These are phyloP conservation scores for Coemansia javaensis DNA, from an alignment of 192 early-diverging fungal species.

Conservation along the genomic window DNA sequence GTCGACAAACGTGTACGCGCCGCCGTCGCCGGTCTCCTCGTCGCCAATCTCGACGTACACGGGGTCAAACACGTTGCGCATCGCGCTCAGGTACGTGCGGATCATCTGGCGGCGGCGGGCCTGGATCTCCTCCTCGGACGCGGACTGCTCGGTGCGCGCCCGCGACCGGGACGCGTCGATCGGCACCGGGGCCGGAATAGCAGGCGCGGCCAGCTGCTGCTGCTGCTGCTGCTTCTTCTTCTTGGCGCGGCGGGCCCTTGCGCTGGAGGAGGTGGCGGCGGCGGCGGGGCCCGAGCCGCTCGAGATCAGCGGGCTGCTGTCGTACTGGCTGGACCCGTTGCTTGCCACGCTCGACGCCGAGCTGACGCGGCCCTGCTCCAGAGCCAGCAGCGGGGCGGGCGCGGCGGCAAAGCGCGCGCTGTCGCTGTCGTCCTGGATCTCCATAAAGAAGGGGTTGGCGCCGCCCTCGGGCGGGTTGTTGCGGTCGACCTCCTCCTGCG, in stretches of 20 bases:
- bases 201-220: no score
- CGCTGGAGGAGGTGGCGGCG: no score
- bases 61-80: slow-evolving; percentile 65
- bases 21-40: slow-evolving; percentile 46
- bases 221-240: no score
- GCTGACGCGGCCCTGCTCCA: slow-evolving; percentile 12
- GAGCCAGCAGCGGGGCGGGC: slow-evolving; percentile 4
- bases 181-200: slow-evolving; percentile 9
- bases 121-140: slow-evolving; percentile 29
- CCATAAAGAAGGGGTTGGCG: slow-evolving; percentile 33
- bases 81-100: slow-evolving; percentile 51
- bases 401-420: not conserved
- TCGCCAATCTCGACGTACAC: slow-evolving; percentile 59
- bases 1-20: slow-evolving; percentile 79
- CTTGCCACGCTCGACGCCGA: slow-evolving; percentile 27
- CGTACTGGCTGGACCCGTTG: slow-evolving; percentile 39
- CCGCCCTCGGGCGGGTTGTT: slow-evolving; percentile 48
- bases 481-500: slow-evolving; percentile 54
- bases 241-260: no score
- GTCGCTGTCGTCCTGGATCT: slow-evolving; percentile 39
- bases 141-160: slow-evolving; percentile 21
- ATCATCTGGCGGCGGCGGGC: slow-evolving; percentile 48
- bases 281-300: no score
- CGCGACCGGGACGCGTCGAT: slow-evolving; percentile 23
- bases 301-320: slow-evolving; percentile 44